Base-by-base conservation (phyloP, 306 rosid genomes). In the Trifolium subterraneum region DNA sequence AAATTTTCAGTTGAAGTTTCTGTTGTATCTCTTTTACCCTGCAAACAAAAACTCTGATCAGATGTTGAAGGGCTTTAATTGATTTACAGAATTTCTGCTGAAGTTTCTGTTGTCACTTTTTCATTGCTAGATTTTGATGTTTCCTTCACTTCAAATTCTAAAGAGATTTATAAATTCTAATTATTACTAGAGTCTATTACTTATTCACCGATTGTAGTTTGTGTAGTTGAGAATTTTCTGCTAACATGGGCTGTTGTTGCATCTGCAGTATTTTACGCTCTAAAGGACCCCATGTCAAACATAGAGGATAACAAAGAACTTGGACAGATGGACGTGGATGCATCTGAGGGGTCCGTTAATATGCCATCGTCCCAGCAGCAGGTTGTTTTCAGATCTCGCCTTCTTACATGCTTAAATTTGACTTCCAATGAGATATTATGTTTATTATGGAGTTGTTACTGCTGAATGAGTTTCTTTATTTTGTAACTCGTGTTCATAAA, bases 341-440 rank as follows among this genome's bases (percentile, higher is more conserved):
- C 82, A 70, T 73, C 86, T 20, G 18, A 70, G n/a, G 88, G 75
- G 45, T 74, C 90, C 22, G 71, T 36, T 41, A 76, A 63, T 63
- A 87, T 83, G 84, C 88, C 87, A 14, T 87, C 87, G 4, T 71
- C 86, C 36, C 88, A 81, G 67, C 73, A 86, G 69, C 92, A 91
- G 97, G 97, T 91, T 69, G 29, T 71, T 11, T 66, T 72, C 65
- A n/a, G 16, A 63, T 35, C 78, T 68, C 13, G 31, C 50, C 35
- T 69, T 75, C 68, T 45, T 58, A 51, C 56, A 12, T 70, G 25
- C 66, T 69, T 70, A 47, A 36, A 23, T 58, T 56, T 62, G 38
- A 51, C 11, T 44, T 20, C 7, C 13, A 66, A 76, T 74, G 39
- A 29, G 35, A 69, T 74, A 39, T 35, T 66, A 25, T 71, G 63